Base-by-base conservation (phyloP, 345 rosid genomes). In the Litchi chinensis region DNA sequence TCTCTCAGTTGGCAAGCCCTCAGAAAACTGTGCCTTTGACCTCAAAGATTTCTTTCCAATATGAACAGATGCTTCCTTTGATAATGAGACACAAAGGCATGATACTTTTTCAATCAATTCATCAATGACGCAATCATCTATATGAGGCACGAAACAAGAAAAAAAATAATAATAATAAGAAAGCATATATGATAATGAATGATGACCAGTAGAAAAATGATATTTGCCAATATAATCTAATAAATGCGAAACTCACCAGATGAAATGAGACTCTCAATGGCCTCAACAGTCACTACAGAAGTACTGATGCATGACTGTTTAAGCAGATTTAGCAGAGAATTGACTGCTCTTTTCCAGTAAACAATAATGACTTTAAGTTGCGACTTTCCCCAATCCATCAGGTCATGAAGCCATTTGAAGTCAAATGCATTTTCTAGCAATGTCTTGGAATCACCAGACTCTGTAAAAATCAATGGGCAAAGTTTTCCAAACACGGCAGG, bases 321-420 rank as follows among this genome's bases (percentile, higher is more conserved):
- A 52, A 93, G 82, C 76, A 86, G 70, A 80, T 81, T 87, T 81
- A 95, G 81, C 80, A 91, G 39, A 82, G 91, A 89, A 62, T 75
- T 84, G 71, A 92, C 80, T 65, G 97, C 86, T 76, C 91, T 89
- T 85, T 86, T 95, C 99, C 99, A 95, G 74, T 95, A 93, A 19
- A 90, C 91, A 81, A 89, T 73, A 57, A 95, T 80, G 65, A 93
- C 98, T 81, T 90, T 93, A 71, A 91, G 97, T 76, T 91, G 88
- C 44, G 99, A 95, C 82, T 88, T 91, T 72, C 96, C 98, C 99
- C 99, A 95, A 52, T 93, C 94, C 77, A 90, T 83, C 85, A 95
- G 88, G 87, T 92, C 95, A 87, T 88, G 90, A 82, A 95, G 95
- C 99, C 99, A 95, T 76, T 86, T 77, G 41, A 89, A 85, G 84